Percentiles rank a stretch among this genome's conserved stretches.
These are phyloP conservation scores for Colletotrichum sp. DNA, from an alignment of 2,329 filamentous ascomycete genomes.

Conservation along the genomic window DNA sequence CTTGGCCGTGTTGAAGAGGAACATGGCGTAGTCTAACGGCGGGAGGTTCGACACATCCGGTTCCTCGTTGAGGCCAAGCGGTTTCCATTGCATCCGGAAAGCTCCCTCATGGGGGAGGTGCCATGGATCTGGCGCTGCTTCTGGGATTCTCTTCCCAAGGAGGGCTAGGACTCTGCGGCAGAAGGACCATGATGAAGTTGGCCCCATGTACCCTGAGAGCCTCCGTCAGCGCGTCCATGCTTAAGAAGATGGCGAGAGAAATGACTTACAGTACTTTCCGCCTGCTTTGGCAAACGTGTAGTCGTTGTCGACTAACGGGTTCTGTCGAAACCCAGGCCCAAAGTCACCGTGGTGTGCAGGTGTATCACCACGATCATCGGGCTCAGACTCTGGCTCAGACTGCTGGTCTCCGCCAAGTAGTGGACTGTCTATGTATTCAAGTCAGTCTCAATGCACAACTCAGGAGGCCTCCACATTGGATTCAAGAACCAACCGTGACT, in stretches of 20 bases:
- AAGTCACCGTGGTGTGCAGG: conserved; percentile 1
- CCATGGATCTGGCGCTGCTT: conserved; percentile 35
- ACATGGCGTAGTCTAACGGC: conserved; percentile 25
- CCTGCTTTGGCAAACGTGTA: conserved; percentile 34
- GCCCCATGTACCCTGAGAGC: conserved; percentile 36
- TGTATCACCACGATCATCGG: neutral
- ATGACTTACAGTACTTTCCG: conserved; percentile 31
- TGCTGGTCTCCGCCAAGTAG: neutral
- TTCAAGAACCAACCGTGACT: neutral
- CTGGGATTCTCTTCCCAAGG: conserved; percentile 34
- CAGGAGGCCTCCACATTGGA: neutral
- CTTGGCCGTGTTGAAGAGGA: conserved; percentile 27
- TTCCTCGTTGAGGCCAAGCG: conserved; percentile 25
- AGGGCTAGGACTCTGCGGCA: conserved; percentile 36
- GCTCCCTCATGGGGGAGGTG: conserved; percentile 34
- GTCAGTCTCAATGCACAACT: neutral
- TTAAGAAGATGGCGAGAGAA: neutral
- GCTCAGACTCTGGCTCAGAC: conserved; percentile 4
- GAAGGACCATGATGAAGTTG: conserved; percentile 40
- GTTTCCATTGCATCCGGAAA: conserved; percentile 30
- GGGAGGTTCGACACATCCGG: conserved; percentile 30
- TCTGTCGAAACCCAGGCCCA: conserved; percentile 22
- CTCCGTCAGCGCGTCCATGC: neutral
- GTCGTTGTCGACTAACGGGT: conserved; percentile 35
- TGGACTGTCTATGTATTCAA: neutral